Evolutionary conservation across 2,329 filamentous ascomycete species (phyloP), one percentile per base, ranked within the genome.

Genomic region (Monilinia fructigena): DNA sequence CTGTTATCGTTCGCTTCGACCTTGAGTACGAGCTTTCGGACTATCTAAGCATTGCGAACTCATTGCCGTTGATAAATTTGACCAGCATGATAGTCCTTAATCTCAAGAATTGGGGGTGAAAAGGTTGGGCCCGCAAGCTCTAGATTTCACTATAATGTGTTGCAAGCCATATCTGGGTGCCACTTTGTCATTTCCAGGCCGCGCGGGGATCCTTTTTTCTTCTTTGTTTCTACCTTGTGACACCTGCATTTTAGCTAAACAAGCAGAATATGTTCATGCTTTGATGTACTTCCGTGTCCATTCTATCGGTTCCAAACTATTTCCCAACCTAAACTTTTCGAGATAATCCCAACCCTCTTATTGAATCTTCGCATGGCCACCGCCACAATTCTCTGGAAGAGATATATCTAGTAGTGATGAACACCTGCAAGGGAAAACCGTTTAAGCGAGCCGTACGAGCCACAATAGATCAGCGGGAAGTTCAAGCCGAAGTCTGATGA

Each of bases 141-240:
- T 47, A 59, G 26, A 59, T 14, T 23, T 11, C 23, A 59, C 26
- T 59, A 42, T 47, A 59, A 26, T 59, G 56, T 47, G 42, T 58
- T 58, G 55, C 40, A 28, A 12, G 42, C 26, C 11, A 31, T 31
- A 16, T 35, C 18, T 59, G 42, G 56, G 42, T 48, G 42, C 55
- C 40, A 58, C 55, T 47, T 31, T 59, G 55, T 47, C 55, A 59
- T 59, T 59, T 58, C 54, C 55, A 58, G 40, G 55, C 55, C 40
- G 40, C 40, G 40, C 40, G 40, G 55, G 40, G 40, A 47, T 31
- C 48, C 16, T 35, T 48, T 23, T 26, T 35, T 23, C 26, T 59
- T 35, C 38, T 11, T 6, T 20, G 55, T 28, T 58, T 38, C 56
- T 28, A 60, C n/a, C 31, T 48, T 48, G 26, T 59, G 40, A 40